Conservation (phyloP, 768 basidiomycete species). For the Amyloporia xantha region DNA sequence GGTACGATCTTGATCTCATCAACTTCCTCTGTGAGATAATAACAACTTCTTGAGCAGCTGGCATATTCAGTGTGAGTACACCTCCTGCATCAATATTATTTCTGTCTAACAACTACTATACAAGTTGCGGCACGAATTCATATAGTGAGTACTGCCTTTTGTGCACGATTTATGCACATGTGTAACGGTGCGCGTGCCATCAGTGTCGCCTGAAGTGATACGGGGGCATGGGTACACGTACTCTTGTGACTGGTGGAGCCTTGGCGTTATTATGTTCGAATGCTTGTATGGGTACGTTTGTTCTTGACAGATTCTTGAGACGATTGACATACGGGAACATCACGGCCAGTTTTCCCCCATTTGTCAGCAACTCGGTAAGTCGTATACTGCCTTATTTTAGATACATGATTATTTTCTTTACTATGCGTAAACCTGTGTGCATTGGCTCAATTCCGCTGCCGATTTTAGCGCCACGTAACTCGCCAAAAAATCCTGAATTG, state of each 20-base stretch:
- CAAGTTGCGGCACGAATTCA: constrained; percentile 63
- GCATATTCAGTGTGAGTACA: constrained; percentile 80
- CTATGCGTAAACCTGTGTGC: not conserved
- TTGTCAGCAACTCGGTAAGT: constrained; percentile 88
- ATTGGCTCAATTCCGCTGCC: constrained; percentile 13
- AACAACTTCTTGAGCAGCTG: constrained; percentile 37
- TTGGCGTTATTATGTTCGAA: constrained; percentile 96
- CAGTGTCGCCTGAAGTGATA: constrained; percentile 90
- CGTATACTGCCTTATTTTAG: not conserved
- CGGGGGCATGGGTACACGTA: constrained; percentile 89
- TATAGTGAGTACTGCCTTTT: constrained; percentile 80
- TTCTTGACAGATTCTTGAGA: constrained; percentile 2
- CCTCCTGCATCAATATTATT: constrained; percentile 9
- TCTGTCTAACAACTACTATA: not conserved
- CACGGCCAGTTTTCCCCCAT: constrained; percentile 66
- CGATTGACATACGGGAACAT: constrained; percentile 9
- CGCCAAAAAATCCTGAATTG: constrained; percentile 97
- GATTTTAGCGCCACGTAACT: constrained; percentile 93
- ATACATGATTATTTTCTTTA: not conserved
- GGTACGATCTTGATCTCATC: constrained; percentile 35
- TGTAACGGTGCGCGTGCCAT: constrained; percentile 7
- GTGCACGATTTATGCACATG: constrained; percentile 1
- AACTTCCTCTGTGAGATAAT: not conserved
- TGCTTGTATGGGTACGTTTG: constrained; percentile 79
- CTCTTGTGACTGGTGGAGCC: constrained; percentile 98